Evolutionary conservation across 1,284 basidiomycete species (phyloP).

Genomic region (Neonothopanus nambi): DNA sequence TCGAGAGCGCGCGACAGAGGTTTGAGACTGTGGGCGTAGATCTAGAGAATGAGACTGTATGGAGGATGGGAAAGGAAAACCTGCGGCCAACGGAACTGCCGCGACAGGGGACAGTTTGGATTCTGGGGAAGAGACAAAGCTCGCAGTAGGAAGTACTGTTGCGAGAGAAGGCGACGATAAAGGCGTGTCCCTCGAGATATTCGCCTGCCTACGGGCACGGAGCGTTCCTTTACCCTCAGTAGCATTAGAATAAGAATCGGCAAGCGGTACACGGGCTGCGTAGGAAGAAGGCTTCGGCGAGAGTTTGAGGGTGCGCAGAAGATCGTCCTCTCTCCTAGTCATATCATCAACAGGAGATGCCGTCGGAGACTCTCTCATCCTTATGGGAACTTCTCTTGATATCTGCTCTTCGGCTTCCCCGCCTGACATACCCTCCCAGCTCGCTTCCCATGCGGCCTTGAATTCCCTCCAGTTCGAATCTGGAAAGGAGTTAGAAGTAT

Average conservation of each 20-base stretch:
- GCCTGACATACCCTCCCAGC: constrained; percentile 5
- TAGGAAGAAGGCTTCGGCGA: not conserved
- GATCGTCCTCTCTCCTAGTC: not conserved
- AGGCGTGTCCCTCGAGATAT: too few species aligned
- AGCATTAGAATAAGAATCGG: too few species aligned
- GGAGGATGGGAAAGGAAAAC: too few species aligned
- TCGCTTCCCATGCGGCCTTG: constrained; percentile 10
- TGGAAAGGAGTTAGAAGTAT: not conserved
- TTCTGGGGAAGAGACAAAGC: too few species aligned
- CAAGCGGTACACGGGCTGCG: not conserved
- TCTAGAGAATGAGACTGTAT: too few species aligned
- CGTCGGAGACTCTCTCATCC: not conserved
- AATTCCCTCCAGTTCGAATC: constrained; percentile 9
- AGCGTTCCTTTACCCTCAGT: not conserved
- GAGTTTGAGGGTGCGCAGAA: not conserved
- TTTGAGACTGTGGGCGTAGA: too few species aligned
- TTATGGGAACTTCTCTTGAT: not conserved
- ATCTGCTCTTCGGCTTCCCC: not conserved
- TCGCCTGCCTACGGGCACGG: not conserved
- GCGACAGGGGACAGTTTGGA: too few species aligned
- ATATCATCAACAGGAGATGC: not conserved
- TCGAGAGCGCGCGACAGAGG: too few species aligned
- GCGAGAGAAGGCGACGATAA: too few species aligned
- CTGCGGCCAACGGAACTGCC: too few species aligned
- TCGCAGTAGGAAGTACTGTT: too few species aligned